Percentiles rank a stretch among this genome's conserved stretches.
Conservation (phyloP, 805 yeast genomes). For the Starmera quercuum region DNA sequence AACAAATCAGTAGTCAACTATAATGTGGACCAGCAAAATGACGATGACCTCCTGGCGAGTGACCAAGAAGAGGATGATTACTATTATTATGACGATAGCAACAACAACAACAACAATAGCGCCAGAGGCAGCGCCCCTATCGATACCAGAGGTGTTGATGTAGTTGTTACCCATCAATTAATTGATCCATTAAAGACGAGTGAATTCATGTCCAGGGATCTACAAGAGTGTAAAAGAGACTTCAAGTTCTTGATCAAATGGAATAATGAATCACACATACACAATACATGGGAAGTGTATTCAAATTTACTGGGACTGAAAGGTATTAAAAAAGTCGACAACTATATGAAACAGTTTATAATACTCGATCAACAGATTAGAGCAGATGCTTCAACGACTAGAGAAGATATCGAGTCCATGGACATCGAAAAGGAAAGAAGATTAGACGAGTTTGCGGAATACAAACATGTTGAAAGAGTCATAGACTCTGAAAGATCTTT, state of each 20-base stretch:
- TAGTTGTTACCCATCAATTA: constrained; percentile 49
- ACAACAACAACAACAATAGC: constrained; percentile 14
- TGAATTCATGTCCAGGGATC: constrained; percentile 18
- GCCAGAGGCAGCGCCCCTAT: constrained; percentile 20
- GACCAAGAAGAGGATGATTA: constrained; percentile 21
- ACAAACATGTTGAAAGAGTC: constrained; percentile 80
- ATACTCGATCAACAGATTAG: constrained; percentile 69
- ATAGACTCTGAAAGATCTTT: constrained; percentile 72
- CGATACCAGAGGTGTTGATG: constrained; percentile 29
- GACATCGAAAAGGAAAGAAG: constrained; percentile 83
- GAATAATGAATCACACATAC: constrained; percentile 82
- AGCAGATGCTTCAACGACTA: constrained; percentile 71
- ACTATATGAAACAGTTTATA: constrained; percentile 76
- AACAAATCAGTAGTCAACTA: constrained; percentile 65
- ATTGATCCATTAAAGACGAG: constrained; percentile 20
- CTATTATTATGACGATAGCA: constrained; percentile 14
- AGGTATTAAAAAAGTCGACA: constrained; percentile 84
- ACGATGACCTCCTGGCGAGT: constrained; percentile 32
- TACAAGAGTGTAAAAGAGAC: constrained; percentile 49
- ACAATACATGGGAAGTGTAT: constrained; percentile 89
- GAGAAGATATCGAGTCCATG: constrained; percentile 90
- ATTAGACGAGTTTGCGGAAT: constrained; percentile 78
- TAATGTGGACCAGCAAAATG: constrained; percentile 56
- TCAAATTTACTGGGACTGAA: constrained; percentile 35
- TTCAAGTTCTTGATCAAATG: constrained; percentile 72